Conservation (phyloP, 2,329 filamentous ascomycete genomes). For the Diplocarpon rosae region DNA sequence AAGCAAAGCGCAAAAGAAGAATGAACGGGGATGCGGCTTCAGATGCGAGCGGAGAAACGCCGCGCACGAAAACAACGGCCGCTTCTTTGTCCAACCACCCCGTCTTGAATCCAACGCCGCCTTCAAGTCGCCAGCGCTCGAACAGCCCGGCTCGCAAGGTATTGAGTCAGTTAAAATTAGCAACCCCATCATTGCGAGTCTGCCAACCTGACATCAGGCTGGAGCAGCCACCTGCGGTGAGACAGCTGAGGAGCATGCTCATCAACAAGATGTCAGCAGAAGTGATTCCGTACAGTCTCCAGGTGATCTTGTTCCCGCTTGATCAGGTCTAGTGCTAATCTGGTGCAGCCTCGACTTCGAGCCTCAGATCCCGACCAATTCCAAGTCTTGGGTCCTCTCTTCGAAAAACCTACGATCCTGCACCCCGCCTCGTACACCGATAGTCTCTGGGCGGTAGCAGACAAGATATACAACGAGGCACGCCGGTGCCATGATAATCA, state of each 20-base stretch:
- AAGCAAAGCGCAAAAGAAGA: slow-evolving; percentile 7
- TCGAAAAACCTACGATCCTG: slow-evolving; percentile 7
- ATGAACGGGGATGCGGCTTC: slow-evolving; percentile 11
- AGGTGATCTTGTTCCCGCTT: slow-evolving; percentile 9
- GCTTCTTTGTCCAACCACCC: slow-evolving; percentile 12
- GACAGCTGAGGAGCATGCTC: slow-evolving; percentile 12
- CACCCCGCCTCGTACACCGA: slow-evolving; percentile 9
- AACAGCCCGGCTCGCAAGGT: slow-evolving; percentile 10
- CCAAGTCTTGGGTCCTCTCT: slow-evolving; percentile 10
- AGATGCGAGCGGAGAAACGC: slow-evolving; percentile 8
- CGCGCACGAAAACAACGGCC: slow-evolving; percentile 5
- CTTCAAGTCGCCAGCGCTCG: slow-evolving; percentile 11
- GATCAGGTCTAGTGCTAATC: slow-evolving; percentile 6
- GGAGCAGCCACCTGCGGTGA: slow-evolving; percentile 9
- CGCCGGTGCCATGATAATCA: slow-evolving; percentile 12
- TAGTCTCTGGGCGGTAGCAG: slow-evolving; percentile 9
- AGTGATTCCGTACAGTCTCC: slow-evolving; percentile 11
- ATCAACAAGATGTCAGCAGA: slow-evolving; percentile 8
- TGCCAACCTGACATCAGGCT: slow-evolving; percentile 11
- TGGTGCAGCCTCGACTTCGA: slow-evolving; percentile 12
- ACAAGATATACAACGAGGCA: slow-evolving; percentile 16
- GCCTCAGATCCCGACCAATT: slow-evolving; percentile 10
- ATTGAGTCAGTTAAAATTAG: slow-evolving; percentile 9
- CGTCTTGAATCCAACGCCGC: no score
- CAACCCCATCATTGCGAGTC: slow-evolving; percentile 11